These are phyloP conservation scores for Physcomitrium patens DNA, from an alignment of 225 moss, liverwort and hornwort species.

Conservation along the genomic window DNA sequence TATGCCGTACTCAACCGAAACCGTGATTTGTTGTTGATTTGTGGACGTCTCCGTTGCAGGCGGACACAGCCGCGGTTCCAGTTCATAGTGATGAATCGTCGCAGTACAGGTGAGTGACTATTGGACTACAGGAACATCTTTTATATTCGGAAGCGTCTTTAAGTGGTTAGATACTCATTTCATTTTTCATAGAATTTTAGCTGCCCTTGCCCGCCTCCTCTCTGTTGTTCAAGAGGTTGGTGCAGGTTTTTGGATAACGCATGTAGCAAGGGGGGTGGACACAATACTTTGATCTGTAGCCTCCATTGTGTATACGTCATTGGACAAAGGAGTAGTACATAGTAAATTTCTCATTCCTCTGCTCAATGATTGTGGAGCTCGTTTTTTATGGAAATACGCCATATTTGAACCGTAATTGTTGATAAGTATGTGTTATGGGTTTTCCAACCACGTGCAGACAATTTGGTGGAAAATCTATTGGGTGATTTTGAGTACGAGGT, in stretches of 20 bases:
- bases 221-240: neutral
- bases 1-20: neutral
- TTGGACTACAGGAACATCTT: neutral
- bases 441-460: constrained; percentile 57
- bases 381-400: neutral
- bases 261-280: neutral
- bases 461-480: constrained; percentile 91
- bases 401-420: neutral
- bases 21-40: constrained; percentile 22
- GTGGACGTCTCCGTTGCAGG: constrained; percentile 56
- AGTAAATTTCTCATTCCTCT: neutral
- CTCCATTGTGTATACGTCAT: neutral
- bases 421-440: neutral
- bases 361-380: neutral
- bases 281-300: neutral
- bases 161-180: neutral
- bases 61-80: constrained; percentile 93
- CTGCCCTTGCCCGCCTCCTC: neutral
- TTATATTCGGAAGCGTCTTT: neutral
- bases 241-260: neutral
- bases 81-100: constrained; percentile 99
- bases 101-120: constrained; percentile 83
- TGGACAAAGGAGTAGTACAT: neutral
- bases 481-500: constrained; percentile 99
- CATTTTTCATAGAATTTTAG: neutral